Base-by-base conservation (phyloP, 306 rosid genomes). In the Benincasa hispida region DNA sequence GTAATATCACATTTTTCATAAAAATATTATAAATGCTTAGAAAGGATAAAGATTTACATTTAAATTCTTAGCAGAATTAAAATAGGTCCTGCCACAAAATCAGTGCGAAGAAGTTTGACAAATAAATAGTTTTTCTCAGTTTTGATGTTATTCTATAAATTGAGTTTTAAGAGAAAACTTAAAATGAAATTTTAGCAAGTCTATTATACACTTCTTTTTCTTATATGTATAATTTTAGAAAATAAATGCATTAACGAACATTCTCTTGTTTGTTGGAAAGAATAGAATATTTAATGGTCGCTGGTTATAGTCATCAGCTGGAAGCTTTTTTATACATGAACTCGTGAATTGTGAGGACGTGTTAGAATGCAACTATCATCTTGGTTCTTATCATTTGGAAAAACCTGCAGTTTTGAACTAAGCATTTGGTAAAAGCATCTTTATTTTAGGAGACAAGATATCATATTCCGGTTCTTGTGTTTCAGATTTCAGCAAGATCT, bases 401-500 rank as follows among this genome's bases (percentile, higher is more conserved):
- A 25, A 47, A 17, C 59, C 25, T 72, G 34, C 76, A 7, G 24
- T 48, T 47, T 72, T 15, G 39, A 28, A 27, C 59, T n/a, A 72
- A 72, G 42, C 41, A 72, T 72, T 30, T 48, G 48, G 76, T 72
- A 48, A 25, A 48, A 27, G 8, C 25, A 48, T 72, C 41, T 72
- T 24, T 9, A 17, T 24, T 45, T 48, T 47, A 70, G 53, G 75
- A 41, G 22, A 45, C 21, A 8, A 72, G 58, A 10, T 72, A 24
- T 15, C 34, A 48, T 48, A 27, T 21, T 63, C 1, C 37, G 41
- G 35, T 69, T 69, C 51, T 28, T 30, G 34, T 70, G 48, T 83
- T 83, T 63, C 85, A 84, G 85, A 81, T 78, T 81, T 84, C 74
- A 81, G 85, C 41, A 84, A 84, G 83, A 67, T 84, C 81, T 84